Percentiles rank a stretch among this genome's conserved stretches.
Evolutionary conservation across 495 filamentous ascomycete genomes (phyloP).

Genomic region (Penicillium dipodomyicola): DNA sequence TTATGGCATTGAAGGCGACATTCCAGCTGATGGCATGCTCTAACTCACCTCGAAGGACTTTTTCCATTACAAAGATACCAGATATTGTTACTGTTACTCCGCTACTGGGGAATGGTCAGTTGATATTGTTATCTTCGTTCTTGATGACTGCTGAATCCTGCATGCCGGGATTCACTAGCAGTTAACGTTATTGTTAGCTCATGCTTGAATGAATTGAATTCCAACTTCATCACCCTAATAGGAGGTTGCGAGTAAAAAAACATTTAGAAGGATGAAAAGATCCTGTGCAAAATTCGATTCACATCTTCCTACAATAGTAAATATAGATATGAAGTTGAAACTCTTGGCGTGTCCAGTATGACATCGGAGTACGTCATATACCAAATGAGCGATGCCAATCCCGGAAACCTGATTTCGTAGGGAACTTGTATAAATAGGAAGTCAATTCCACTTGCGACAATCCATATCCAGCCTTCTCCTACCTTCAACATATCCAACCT

Average conservation of each 20-base stretch:
- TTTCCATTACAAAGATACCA: background rate
- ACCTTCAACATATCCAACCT: background rate
- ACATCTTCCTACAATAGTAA: too few species aligned
- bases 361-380: conserved; percentile 25
- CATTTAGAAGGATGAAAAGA: too few species aligned
- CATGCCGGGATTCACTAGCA: background rate
- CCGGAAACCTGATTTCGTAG: conserved; percentile 1
- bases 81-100: background rate
- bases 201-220: background rate
- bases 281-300: too few species aligned
- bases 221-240: background rate
- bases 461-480: background rate
- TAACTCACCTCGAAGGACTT: background rate
- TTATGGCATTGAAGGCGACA: background rate
- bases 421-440: background rate
- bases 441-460: background rate
- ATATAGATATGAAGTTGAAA: conserved; percentile 1
- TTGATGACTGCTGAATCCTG: too few species aligned
- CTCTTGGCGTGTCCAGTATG: conserved; percentile 15
- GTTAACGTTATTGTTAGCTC: background rate
- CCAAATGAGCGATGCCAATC: background rate
- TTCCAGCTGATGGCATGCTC: background rate
- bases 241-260: background rate
- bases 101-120: background rate
- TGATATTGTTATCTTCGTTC: background rate